A percentile compares a stretch with the other conserved stretches of the same genome.
phyloP scores from a whole-genome alignment of 768 basidiomycete species.

The Amanita fuliginea region DNA sequence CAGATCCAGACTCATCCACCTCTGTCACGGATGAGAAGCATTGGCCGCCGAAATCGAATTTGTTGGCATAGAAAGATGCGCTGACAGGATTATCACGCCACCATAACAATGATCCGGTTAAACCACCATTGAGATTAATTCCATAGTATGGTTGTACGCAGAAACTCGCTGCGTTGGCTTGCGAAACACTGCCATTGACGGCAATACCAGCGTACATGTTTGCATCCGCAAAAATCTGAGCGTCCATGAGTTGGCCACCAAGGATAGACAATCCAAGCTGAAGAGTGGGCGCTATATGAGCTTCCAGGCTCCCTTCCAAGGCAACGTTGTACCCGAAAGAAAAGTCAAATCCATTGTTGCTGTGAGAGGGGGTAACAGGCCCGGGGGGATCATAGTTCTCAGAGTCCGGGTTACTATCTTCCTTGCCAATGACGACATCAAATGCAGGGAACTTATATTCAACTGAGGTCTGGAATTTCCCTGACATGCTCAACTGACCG shows the following conservation, averaged over 20 bases:
- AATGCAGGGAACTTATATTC: not conserved
- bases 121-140: conserved; percentile 8
- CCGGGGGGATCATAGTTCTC: not conserved
- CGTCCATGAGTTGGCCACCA: conserved; percentile 15
- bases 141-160: conserved; percentile 9
- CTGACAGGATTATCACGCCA: not conserved
- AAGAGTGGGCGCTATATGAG: conserved; percentile 14
- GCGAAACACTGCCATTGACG: conserved; percentile 12
- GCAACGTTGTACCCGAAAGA: conserved; percentile 12
- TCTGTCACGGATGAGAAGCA: not conserved
- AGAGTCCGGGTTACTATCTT: not conserved
- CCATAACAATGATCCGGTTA: conserved; percentile 12
- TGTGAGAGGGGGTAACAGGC: not conserved
- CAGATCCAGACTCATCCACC: not conserved
- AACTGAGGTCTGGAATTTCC: not conserved
- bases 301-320: conserved; percentile 12
- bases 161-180: conserved; percentile 4
- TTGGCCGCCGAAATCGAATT: not conserved
- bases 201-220: conserved; percentile 12
- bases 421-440: not conserved
- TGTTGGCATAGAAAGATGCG: not conserved
- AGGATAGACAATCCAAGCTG: conserved; percentile 16
- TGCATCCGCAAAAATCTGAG: conserved; percentile 11
- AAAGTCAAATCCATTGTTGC: not conserved
- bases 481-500: not conserved